phyloP scores from a whole-genome alignment of 345 rosid genomes.

The Pugionium dolabratum region DNA sequence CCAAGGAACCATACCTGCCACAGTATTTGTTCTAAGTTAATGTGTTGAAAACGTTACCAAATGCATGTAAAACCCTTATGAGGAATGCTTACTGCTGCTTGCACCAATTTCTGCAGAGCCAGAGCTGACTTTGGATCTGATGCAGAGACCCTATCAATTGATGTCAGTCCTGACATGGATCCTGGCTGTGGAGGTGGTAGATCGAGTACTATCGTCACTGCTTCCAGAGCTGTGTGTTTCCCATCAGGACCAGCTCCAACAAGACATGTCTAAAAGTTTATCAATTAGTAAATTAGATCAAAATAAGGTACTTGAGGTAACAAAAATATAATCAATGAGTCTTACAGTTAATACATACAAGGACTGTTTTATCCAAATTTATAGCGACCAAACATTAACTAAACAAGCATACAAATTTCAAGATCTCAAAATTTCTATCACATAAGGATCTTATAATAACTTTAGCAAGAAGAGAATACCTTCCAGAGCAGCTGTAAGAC shows the following conservation, averaged over 20 bases:
- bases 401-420: conserved; percentile 27
- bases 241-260: conserved; percentile 99
- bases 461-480: conserved; percentile 48
- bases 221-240: conserved; percentile 97
- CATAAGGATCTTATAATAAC: background rate
- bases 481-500: conserved; percentile 96
- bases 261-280: conserved; percentile 78
- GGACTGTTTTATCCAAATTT: conserved; percentile 14
- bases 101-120: conserved; percentile 94
- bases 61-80: conserved; percentile 26
- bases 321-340: conserved; percentile 16
- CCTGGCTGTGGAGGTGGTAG: conserved; percentile 99
- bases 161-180: conserved; percentile 82
- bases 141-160: conserved; percentile 89
- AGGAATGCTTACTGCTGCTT: conserved; percentile 85
- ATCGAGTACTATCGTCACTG: conserved; percentile 97
- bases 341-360: background rate
- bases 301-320: background rate
- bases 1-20: conserved; percentile 99
- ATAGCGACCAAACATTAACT: conserved; percentile 12
- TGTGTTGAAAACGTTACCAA: conserved; percentile 13
- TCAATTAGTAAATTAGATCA: conserved; percentile 23
- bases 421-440: conserved; percentile 10
- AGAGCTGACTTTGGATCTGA: conserved; percentile 99
- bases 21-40: conserved; percentile 20